Base-by-base conservation (phyloP, 441 rosid genomes). In the Isatis lusitanica region DNA sequence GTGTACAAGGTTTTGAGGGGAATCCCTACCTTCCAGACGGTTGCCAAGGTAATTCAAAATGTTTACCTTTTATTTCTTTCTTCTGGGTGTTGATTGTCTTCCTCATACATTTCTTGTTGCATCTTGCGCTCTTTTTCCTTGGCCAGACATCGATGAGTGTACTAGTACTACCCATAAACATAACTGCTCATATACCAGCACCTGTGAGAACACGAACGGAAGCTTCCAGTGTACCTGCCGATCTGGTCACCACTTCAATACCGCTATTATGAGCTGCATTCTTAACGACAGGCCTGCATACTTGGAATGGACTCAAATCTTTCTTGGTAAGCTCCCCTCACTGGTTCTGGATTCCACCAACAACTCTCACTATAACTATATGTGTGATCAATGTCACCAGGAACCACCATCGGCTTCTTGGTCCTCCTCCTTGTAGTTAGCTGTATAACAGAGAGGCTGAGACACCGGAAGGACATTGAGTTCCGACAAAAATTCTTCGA, bases 21-120 rank as follows among this genome's bases (percentile, higher is more conserved):
- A 64, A 64, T 64, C 68, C 68, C 5, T 64, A 64, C 42, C 56
- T 30, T 31, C 6, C 1, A 44, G 2, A 5, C 0, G 43, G 42
- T 3, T 64, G 68, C 16, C 9, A 84, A 85, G 85, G 85, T 85
- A 77, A 61, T 39, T 33, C 9, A 30, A 30, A 4, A 1, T 30
- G 33, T 30, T 30, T 21, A 9, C n/a, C 2, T 1, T 10, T 13
- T 38, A 16, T 12, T 53, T 58, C 6, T 2, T 46, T 16, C 4
- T 12, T 24, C 11, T 11, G 4, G 1, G 3, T 6, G 3, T 30
- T 55, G 0, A n/a, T 26, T 12, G 35, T 53, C 2, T 28, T 53
- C 17, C 59, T 53, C 31, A 51, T 8, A 21, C n/a, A 11, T 51
- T 24, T 51, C 33, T 53, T 53, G 35, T 52, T 26, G 9, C 57